Evolutionary conservation across 2,329 filamentous ascomycete genomes (phyloP), one percentile per base, ranked within the genome.

Genomic region (Calycina marina): DNA sequence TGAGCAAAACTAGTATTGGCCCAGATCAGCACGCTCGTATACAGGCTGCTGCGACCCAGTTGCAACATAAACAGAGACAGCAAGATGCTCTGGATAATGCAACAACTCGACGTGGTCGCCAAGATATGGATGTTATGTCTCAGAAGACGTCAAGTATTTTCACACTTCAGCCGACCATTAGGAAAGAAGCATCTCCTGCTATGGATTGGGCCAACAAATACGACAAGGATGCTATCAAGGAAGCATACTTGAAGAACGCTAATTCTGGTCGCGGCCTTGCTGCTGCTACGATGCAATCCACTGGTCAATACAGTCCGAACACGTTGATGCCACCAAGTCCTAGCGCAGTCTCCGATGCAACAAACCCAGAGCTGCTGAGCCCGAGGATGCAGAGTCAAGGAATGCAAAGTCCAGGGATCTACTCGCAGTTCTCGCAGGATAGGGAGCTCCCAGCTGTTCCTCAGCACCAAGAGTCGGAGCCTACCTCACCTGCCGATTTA

Each of bases 141-240:
- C 68, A 60, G 35, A 93, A 92, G 66, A 94, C 85, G 3, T 86
- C 77, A 55, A 98, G 90, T 43, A 71, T 93, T 35, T 68, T 94
- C 49, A 93, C 85, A 3, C 62, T 96, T 28, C 86, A 93, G 51
- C 80, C 85, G 1, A 69, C 75, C 32, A 78, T 96, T 40, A 66
- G 86, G 48, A 84, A 67, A 32, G 90, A 93, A 53, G 88, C 86
- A 12, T 90, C 81, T 6, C 81, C 85, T 14, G 90, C 90, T 1
- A 78, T 98, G 76, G 93, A 93, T 56, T 98, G 90, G 90, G 84
- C 88, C 18, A 88, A 68, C 55, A 85, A 85, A 48, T 96, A 94
- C 52, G 90, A 96, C 57, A 92, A 90, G 57, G 77, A 90, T 48
- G 66, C 77, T 5, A 77, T 93, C 40, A 76, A 85, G 33, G 75